These are phyloP conservation scores for Periconia sp. DNA, from an alignment of 2,329 filamentous ascomycete species.

Conservation along the genomic window DNA sequence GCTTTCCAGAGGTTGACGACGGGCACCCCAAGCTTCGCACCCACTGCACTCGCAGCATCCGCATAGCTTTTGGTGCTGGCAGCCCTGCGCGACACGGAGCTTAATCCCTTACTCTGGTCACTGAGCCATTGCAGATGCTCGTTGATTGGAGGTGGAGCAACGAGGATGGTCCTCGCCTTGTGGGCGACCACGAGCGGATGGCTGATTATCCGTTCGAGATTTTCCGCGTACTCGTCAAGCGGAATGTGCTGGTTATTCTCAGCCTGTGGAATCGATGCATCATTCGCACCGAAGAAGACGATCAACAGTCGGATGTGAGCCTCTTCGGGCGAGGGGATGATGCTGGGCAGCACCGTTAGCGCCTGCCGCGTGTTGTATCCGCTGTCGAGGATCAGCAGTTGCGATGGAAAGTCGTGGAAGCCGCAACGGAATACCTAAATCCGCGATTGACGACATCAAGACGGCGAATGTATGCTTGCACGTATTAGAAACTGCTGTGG, in stretches of 20 bases:
- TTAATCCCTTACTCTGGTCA: slow-evolving; percentile 47
- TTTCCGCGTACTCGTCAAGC: slow-evolving; percentile 74
- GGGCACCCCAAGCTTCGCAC: slow-evolving; percentile 60
- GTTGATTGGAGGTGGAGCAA: slow-evolving; percentile 84
- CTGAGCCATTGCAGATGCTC: slow-evolving; percentile 69
- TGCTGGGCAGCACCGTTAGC: slow-evolving; percentile 69
- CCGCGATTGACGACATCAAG: slow-evolving; percentile 90
- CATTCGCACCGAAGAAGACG: slow-evolving; percentile 89
- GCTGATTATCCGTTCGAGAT: slow-evolving; percentile 73
- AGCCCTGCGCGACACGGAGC: slow-evolving; percentile 59
- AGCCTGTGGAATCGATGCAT: slow-evolving; percentile 72
- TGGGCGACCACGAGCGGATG: slow-evolving; percentile 75
- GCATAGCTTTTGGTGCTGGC: slow-evolving; percentile 68
- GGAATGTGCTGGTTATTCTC: slow-evolving; percentile 76
- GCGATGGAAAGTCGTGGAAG: not conserved
- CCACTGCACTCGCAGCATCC: slow-evolving; percentile 69
- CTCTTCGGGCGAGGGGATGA: slow-evolving; percentile 71
- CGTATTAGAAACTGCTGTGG: slow-evolving; percentile 10
- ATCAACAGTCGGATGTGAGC: slow-evolving; percentile 71
- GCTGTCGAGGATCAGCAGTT: slow-evolving; percentile 43
- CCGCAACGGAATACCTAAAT: slow-evolving; percentile 61
- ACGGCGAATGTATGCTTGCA: slow-evolving; percentile 73
- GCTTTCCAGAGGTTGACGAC: slow-evolving; percentile 81
- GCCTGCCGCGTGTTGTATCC: slow-evolving; percentile 85
- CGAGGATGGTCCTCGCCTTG: slow-evolving; percentile 73